These are phyloP conservation scores for Heliosperma pusillum DNA, from an alignment of 148 eudicot species.

Conservation along the genomic window DNA sequence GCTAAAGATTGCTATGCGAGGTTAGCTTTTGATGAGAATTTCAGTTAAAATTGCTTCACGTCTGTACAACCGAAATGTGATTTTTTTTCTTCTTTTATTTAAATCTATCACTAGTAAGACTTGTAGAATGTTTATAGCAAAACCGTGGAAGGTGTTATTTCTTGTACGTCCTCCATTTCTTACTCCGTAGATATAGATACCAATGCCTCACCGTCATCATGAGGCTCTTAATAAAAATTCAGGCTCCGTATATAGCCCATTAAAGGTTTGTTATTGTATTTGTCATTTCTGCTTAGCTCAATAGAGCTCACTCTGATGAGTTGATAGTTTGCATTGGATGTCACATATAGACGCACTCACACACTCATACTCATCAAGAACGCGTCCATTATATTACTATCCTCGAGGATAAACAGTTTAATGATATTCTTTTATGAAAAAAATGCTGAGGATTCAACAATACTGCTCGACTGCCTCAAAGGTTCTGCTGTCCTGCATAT, in stretches of 20 bases:
- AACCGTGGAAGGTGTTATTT: not conserved
- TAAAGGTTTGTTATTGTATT: too few relatives aligned
- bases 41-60: not conserved
- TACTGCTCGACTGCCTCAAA: not conserved
- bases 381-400: too few relatives aligned
- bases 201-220: not conserved
- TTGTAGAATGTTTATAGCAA: not conserved
- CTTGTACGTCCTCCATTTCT: not conserved
- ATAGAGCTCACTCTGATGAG: not conserved
- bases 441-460: not conserved
- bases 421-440: too few relatives aligned
- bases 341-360: not conserved
- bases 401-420: too few relatives aligned
- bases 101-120: not conserved
- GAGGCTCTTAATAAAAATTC: not conserved
- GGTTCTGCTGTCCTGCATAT: not conserved
- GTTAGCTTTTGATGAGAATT: constrained; percentile 38
- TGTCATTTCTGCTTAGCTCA: not conserved
- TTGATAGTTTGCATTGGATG: not conserved
- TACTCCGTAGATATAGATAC: not conserved
- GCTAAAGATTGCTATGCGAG: constrained; percentile 93
- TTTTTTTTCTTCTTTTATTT: not conserved
- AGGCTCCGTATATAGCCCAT: not conserved
- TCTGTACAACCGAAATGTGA: not conserved
- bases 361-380: not conserved